phyloP scores from a whole-genome alignment of 306 rosid genomes.

The Dryas drummondii region DNA sequence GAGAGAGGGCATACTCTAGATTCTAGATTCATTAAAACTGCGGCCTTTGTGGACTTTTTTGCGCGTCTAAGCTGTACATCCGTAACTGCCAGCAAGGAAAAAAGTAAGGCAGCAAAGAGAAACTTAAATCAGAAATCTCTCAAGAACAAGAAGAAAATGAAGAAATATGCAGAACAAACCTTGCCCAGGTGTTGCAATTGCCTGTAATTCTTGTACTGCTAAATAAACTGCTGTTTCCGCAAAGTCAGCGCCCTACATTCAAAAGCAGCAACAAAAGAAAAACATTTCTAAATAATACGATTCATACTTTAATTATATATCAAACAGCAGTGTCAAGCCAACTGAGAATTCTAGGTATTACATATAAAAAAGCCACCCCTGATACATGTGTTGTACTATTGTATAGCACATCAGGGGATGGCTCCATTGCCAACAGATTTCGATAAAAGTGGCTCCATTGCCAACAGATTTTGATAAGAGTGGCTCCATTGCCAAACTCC shows the following conservation, averaged over 20 bases:
- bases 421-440: not conserved
- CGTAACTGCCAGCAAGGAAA: conserved; percentile 52
- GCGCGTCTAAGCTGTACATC: conserved; percentile 87
- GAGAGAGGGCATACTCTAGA: conserved; percentile 63
- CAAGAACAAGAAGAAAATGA: conserved; percentile 10
- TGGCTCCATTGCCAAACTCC: not conserved
- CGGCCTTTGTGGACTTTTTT: conserved; percentile 82
- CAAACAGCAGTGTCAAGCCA: not conserved
- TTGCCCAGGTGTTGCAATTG: conserved; percentile 86
- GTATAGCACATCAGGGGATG: no score
- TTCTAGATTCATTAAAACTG: conserved; percentile 95
- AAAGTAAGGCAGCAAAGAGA: not conserved
- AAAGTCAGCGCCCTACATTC: conserved; percentile 62
- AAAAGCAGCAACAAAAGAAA: conserved; percentile 15
- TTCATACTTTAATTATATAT: not conserved
- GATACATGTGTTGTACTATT: no score
- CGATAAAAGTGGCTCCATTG: not conserved
- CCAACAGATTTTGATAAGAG: not conserved
- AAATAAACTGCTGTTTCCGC: conserved; percentile 64
- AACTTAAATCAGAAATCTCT: not conserved
- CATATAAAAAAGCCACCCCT: not conserved
- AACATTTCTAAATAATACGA: not conserved
- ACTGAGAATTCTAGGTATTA: not conserved
- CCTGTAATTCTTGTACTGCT: conserved; percentile 68
- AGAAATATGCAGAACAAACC: conserved; percentile 40